Evolutionary conservation across 1,139 yeast genomes (phyloP), one percentile per base, ranked within the genome.

Genomic region (Maudiozyma humilis): DNA sequence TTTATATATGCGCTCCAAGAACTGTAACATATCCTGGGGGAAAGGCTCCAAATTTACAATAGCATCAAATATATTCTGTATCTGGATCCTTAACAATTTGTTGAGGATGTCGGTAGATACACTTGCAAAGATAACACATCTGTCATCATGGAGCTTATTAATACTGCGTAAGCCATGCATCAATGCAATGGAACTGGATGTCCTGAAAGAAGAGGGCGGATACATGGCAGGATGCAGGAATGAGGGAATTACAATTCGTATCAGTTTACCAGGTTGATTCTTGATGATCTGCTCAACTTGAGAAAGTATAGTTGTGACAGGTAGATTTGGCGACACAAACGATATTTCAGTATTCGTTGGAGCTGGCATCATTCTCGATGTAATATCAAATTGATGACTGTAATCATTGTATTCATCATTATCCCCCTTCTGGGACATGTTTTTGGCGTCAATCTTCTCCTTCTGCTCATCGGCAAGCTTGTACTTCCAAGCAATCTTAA

Each of bases 401-500:
- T 80, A 79, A 54, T 77, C 60, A 40, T 76, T 78, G 53, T 76
- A 71, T 2, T 58, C 60, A 25, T 55, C 52, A 6, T 46, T 49
- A 7, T 63, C 57, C 2, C 55, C 51, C 2, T 50, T 58, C 2
- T 60, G 53, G n/a, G 59, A 63, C 3, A 55, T 48, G 5, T 53
- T 49, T 23, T 54, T 52, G 3, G 32, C 41, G 27, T 49, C 50
- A 23, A 42, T n/a, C 30, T 42, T 42, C 12, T 42, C 38, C 20
- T 42, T 25, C 15, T 54, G 55, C 33, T 65, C 73, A 45, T 75
- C 75, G 37, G 71, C 73, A 43, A 80, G 61, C 0, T 87, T 87
- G 54, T 86, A 86, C 56, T 94, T 75, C 95, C 95, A 86, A 1
- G 95, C 95, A 55, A 86, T 86, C 59, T 80, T 82, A 69, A 86